Base-by-base conservation (phyloP, 164 flowering plant genomes). In the Sedum album region DNA sequence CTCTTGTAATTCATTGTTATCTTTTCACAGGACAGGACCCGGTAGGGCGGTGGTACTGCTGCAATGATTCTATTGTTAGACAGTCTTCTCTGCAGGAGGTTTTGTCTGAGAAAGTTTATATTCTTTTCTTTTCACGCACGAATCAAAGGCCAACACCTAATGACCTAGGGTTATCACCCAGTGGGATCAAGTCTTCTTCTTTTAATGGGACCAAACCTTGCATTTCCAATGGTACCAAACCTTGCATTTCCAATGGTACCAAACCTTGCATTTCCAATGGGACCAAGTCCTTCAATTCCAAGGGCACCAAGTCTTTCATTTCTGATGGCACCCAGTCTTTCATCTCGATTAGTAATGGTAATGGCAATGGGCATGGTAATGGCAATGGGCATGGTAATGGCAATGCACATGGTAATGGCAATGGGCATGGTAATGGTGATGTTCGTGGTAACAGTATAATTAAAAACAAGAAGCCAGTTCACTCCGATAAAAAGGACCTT, bases 101-200 rank as follows among this genome's bases (percentile, higher is more conserved):
- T 68, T 82, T 95, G 80, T 90, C 96, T 61, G 97, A 95, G 78
- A 95, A 87, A 76, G 99, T 82, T 63, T 95, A 95, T 73, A 86
- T 95, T 69, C 91, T 95, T 64, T 95, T 95, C 77, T 95, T 88
- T 74, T 74, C 86, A 60, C 96, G 97, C 60, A 73, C 86, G 26
- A 90, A 83, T 74, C 89, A 80, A 78, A 83, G 85, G 72, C 76
- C 89, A 36, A 72, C 25, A 41, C 62, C 79, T 42, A 49, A 75
- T 38, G 78, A 74, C 70, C 46, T 74, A 68, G 70, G 70, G 51
- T 64, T 73, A 62, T 23, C 77, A 20, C 67, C 84, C 69, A 84
- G 80, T 76, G 93, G 88, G 51, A 75, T 72, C 35, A 82, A 85
- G 72, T 64, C 83, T 57, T 69, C 31, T 2, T 33, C 33, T 57